These are phyloP conservation scores for Xylaria grammica DNA, from an alignment of 495 filamentous ascomycete species.

Conservation along the genomic window DNA sequence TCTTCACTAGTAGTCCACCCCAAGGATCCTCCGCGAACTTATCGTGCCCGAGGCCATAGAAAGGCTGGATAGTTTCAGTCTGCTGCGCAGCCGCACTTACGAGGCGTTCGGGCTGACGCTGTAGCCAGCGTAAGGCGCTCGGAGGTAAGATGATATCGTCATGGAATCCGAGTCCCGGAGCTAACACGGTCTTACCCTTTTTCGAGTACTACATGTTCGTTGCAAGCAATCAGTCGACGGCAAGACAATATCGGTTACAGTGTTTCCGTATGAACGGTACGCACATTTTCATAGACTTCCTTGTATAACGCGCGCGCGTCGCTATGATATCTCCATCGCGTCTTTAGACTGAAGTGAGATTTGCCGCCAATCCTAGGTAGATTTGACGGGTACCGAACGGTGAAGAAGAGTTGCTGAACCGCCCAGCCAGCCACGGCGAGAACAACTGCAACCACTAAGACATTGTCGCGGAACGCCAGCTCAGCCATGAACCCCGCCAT, in stretches of 20 bases:
- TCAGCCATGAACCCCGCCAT: neutral
- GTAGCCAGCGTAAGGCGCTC: constrained; percentile 27
- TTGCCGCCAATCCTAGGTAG: constrained; percentile 30
- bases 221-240: neutral
- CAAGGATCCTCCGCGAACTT: constrained; percentile 22
- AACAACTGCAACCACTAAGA: neutral
- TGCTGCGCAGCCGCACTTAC: constrained; percentile 21
- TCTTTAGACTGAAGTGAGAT: constrained; percentile 29
- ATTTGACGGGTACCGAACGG: constrained; percentile 27
- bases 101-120: constrained; percentile 26
- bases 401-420: constrained; percentile 26
- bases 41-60: constrained; percentile 25
- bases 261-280: neutral
- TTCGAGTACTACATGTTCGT: constrained; percentile 37
- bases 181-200: constrained; percentile 39
- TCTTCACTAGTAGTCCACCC: constrained; percentile 30
- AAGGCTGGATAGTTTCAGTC: constrained; percentile 21
- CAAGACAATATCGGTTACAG: neutral
- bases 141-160: constrained; percentile 40
- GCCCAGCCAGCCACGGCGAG: constrained; percentile 10
- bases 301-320: constrained; percentile 30
- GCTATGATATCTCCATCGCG: constrained; percentile 27
- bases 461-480: neutral
- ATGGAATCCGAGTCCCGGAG: constrained; percentile 41
- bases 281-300: constrained; percentile 37